Conservation (phyloP, 2,329 filamentous ascomycete genomes). For the Hypoxylon sp. region DNA sequence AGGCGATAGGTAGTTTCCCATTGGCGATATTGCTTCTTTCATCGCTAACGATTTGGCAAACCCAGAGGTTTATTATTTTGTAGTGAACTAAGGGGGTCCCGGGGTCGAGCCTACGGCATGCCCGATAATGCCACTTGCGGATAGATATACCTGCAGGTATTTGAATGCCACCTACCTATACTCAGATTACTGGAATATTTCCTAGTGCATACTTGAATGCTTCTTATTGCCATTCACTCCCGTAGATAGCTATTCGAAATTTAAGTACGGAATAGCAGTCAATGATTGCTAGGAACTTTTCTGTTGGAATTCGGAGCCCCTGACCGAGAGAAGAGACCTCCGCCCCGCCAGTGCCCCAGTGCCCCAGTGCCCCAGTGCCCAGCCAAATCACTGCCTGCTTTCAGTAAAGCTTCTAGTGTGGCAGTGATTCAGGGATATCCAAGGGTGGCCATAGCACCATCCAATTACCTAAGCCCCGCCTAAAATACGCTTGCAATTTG, state of each 20-base stretch:
- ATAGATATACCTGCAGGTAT: background rate
- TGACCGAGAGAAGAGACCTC: slow-evolving; percentile 18
- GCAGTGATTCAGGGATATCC: slow-evolving; percentile 24
- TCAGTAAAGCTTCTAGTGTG: slow-evolving; percentile 33
- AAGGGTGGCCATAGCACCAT: slow-evolving; percentile 28
- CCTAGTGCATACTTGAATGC: background rate
- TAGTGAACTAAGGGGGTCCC: slow-evolving; percentile 1
- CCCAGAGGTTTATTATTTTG: background rate
- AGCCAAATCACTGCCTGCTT: slow-evolving; percentile 30
- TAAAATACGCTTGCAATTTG: slow-evolving; percentile 37
- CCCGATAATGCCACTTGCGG: slow-evolving; percentile 2
- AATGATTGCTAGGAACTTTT: slow-evolving; percentile 1
- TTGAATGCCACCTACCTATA: background rate
- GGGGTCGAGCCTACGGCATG: background rate
- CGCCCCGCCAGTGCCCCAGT: slow-evolving; percentile 31
- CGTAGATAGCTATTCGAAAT: no score
- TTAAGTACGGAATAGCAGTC: no score
- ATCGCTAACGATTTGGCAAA: background rate
- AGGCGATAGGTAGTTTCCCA: background rate
- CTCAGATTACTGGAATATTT: background rate
- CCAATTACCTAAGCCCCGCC: slow-evolving; percentile 39
- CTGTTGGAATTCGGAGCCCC: slow-evolving; percentile 32
- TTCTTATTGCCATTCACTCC: background rate
- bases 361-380: slow-evolving; percentile 30
- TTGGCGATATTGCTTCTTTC: background rate